Conservation (phyloP, 2,329 filamentous ascomycete genomes). For the Chaetomium strumarium region DNA sequence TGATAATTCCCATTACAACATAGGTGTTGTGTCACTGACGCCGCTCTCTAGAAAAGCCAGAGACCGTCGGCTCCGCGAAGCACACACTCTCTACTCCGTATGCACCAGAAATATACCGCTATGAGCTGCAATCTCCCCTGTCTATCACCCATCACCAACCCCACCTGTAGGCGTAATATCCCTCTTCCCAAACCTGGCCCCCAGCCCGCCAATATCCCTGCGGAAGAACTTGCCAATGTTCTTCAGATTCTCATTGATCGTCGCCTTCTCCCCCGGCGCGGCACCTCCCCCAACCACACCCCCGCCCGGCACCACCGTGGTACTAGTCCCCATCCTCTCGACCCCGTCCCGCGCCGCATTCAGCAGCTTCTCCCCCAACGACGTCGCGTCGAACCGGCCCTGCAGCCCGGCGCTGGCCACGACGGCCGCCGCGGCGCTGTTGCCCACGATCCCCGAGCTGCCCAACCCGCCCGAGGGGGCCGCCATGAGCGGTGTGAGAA, state of each 20-base stretch:
- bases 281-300: constrained; percentile 28
- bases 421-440: constrained; percentile 23
- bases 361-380: constrained; percentile 80
- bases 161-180: constrained; percentile 37
- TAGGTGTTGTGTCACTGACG: no score
- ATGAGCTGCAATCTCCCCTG: neutral
- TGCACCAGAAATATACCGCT: neutral
- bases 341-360: constrained; percentile 81
- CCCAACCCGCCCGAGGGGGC: constrained; percentile 10
- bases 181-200: constrained; percentile 64
- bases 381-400: constrained; percentile 70
- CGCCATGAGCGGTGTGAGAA: constrained; percentile 62
- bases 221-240: constrained; percentile 97
- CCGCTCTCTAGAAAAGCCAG: no score
- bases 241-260: constrained; percentile 88
- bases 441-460: constrained; percentile 19
- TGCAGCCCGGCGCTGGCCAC: constrained; percentile 33
- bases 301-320: constrained; percentile 39
- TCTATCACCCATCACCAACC: constrained; percentile 17
- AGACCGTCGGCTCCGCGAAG: neutral
- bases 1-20: no score
- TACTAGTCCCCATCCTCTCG: constrained; percentile 64
- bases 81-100: neutral
- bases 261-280: constrained; percentile 50
- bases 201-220: constrained; percentile 73